Evolutionary conservation across 805 yeast species (phyloP).

Genomic region (Saccharomycopsis sp.): DNA sequence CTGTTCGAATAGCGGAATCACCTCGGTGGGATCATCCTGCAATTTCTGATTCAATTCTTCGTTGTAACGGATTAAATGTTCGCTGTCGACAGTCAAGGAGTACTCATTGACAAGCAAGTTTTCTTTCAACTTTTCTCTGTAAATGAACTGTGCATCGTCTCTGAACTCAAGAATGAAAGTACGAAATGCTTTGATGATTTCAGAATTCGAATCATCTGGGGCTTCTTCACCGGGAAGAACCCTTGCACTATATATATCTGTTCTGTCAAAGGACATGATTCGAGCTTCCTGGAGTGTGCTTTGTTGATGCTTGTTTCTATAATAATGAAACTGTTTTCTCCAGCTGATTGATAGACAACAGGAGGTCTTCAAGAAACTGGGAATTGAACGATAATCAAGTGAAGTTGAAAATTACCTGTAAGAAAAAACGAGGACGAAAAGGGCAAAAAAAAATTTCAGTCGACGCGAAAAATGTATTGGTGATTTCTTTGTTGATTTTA

Average conservation of each 20-base stretch:
- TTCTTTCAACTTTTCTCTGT: conserved; percentile 86
- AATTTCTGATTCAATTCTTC: conserved; percentile 83
- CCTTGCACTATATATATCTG: conserved; percentile 66
- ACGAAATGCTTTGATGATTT: conserved; percentile 69
- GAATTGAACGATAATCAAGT: too few relatives aligned
- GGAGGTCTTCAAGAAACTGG: too few relatives aligned
- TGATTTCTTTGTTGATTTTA: too few relatives aligned
- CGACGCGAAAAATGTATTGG: background rate
- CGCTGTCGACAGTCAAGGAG: conserved; percentile 66
- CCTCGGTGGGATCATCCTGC: conserved; percentile 79
- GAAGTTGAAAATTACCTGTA: background rate
- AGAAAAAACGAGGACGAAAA: background rate
- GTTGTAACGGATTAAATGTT: conserved; percentile 79
- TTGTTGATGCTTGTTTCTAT: background rate
- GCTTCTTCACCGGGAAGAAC: conserved; percentile 82
- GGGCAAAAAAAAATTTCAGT: background rate
- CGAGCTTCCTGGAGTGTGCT: background rate
- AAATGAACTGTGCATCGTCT: conserved; percentile 72
- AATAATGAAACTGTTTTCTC: too few relatives aligned
- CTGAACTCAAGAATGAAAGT: conserved; percentile 81
- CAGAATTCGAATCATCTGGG: conserved; percentile 55
- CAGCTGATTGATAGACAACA: too few relatives aligned
- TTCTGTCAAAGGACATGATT: conserved; percentile 61
- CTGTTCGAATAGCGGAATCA: conserved; percentile 77
- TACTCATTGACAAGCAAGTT: conserved; percentile 73